Evolutionary conservation across 2,329 filamentous ascomycete genomes (phyloP), one percentile per base, ranked within the genome.

Genomic region (Aspergillus sp.): DNA sequence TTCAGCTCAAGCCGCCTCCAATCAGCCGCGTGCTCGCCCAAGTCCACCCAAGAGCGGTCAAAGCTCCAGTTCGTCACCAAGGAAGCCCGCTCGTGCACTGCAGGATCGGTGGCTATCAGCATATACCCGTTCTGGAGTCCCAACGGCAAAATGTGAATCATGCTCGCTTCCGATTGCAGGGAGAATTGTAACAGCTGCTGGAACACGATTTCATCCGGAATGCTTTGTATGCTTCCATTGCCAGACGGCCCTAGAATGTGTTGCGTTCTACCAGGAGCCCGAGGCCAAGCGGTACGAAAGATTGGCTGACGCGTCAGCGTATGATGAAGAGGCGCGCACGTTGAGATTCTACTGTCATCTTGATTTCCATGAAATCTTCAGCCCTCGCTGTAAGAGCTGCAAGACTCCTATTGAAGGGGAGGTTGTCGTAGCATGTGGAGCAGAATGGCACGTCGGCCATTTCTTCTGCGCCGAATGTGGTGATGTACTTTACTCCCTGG

Each of bases 391-490:
- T 83, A 95, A 95, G 78, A 92, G 91, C 75, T 99, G 95, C 84
- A 92, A 90, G 75, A 99, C 95, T 7, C 94, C 95, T 3, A 99
- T 99, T 70, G 88, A 98, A 67, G 93, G 93, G 47, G 93, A 98
- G 77, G 92, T 98, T 66, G 88, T 97, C 32, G 89, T 97, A 14
- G 95, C 95, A 1, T 91, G 96, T 58, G 95, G 95, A 1, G 86
- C 89, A n/a, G 92, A 96, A 77, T 99, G 92, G 91, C 95, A 99
- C 75, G 90, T 91, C 55, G 95, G 95, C 0, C 95, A 99, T 78
- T 99, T 99, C 80, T 99, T 99, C 84, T 99, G 95, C 73, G 95
- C 95, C 47, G 92, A 99, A 81, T 99, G 95, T 73, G 95, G 95
- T 66, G 94, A 99, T 78, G 79, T 81, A 74, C 60, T 78, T 63